These are phyloP conservation scores for Penicillium salamii DNA, from an alignment of 495 filamentous ascomycete species.

Conservation along the genomic window DNA sequence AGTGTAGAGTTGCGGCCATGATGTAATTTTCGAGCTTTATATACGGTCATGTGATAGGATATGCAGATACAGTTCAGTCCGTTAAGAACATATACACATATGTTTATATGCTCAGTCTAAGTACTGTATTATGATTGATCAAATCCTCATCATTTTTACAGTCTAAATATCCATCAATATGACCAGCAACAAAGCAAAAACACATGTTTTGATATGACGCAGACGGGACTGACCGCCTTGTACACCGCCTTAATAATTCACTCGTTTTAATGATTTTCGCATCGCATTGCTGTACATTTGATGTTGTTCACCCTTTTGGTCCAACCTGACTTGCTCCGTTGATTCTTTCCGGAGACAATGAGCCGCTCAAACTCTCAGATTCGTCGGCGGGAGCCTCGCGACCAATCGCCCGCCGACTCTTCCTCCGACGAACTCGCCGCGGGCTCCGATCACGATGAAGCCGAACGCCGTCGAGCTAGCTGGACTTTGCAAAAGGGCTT, in stretches of 20 bases:
- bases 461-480: conserved; percentile 39
- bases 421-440: conserved; percentile 54
- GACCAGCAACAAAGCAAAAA: too few species aligned
- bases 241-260: conserved; percentile 14
- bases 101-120: too few species aligned
- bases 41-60: too few species aligned
- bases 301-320: background rate
- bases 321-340: conserved; percentile 9
- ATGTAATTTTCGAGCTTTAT: background rate
- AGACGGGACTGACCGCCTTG: background rate
- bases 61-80: too few species aligned
- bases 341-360: conserved; percentile 20
- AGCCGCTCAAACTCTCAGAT: conserved; percentile 44
- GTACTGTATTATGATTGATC: too few species aligned
- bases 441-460: conserved; percentile 41
- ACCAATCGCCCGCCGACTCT: conserved; percentile 39
- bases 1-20: background rate
- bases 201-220: too few species aligned
- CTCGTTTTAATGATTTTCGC: conserved; percentile 14
- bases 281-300: conserved; percentile 1
- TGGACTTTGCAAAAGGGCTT: conserved; percentile 35
- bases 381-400: conserved; percentile 47
- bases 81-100: too few species aligned
- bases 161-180: too few species aligned
- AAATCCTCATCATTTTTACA: too few species aligned